These are phyloP conservation scores for Phytophthora sp. DNA, from an alignment of 352 stramenopile species.

Conservation along the genomic window DNA sequence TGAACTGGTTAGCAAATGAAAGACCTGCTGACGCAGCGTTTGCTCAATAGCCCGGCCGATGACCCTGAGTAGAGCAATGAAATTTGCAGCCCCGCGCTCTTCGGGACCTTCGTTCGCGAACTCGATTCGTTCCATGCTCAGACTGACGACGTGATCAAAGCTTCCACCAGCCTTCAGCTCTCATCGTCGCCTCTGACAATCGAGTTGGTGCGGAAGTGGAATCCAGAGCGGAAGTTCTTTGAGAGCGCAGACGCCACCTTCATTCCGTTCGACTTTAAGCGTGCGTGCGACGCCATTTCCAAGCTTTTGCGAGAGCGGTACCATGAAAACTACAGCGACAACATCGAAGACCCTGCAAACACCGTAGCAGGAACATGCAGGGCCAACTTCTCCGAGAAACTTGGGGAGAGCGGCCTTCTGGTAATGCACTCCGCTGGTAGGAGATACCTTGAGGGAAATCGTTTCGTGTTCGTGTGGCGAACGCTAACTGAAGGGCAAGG, in stretches of 20 bases:
- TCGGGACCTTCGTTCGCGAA: slow-evolving; percentile 16
- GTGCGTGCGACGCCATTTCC: background rate
- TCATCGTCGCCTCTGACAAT: background rate
- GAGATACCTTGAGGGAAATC: slow-evolving; percentile 36
- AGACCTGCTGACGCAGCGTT: background rate
- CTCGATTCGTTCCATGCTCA: slow-evolving; percentile 13
- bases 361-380: background rate
- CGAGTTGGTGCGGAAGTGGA: background rate
- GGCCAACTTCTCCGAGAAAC: background rate
- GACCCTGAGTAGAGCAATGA: background rate
- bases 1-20: slow-evolving; percentile 8
- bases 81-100: background rate
- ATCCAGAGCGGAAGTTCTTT: background rate
- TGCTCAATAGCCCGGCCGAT: background rate
- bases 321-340: too few relatives aligned
- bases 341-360: background rate
- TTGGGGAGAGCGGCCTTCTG: background rate
- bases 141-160: slow-evolving; percentile 8
- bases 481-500: slow-evolving; percentile 33
- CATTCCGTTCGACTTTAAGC: slow-evolving; percentile 3
- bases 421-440: slow-evolving; percentile 28
- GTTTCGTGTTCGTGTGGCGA: slow-evolving; percentile 57
- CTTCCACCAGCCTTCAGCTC: background rate
- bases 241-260: slow-evolving; percentile 5
- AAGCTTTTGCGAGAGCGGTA: background rate